Evolutionary conservation across 495 filamentous ascomycete genomes (phyloP), one percentile per base, ranked within the genome.

Genomic region (Venustampulla echinocandica): DNA sequence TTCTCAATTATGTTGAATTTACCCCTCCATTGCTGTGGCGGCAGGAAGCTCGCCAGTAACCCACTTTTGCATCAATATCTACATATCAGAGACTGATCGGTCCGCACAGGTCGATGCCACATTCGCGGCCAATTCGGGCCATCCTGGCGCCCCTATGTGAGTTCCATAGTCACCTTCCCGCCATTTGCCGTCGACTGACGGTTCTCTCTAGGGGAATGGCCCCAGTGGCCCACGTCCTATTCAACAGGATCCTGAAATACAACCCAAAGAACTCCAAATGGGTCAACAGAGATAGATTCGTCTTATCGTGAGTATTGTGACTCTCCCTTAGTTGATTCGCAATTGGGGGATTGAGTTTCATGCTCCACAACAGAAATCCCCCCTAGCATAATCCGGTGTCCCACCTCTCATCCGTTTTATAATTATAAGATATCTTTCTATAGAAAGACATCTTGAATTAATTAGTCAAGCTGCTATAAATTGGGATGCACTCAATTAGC

Each of bases 241-340:
- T 87, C 74, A 94, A 94, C 78, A 90, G 87, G 68, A 89, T 95
- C 78, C 89, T 99, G 92, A 92, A 68, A 61, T 99, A 96, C 77
- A 99, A 99, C 82, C 92, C 92, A 52, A 89, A 95, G 80, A 96
- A 94, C 77, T 88, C 93, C 45, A 75, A 90, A 50, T 99, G 89
- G 90, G 61, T 85, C 56, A 97, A 97, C 77, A 82, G 92, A 47
- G 92, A 99, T 75, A 80, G 92, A 69, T 99, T 99, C 64, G 87
- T 99, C 36, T 87, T 99, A 64, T 99, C 92, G 92, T 96, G 77
- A 76, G 90, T 86, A 14, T 24, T 10, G 28, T 20, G 11, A 39
- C 15, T 14, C 32, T 15, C 41, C 15, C n/a, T n/a, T n/a, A n/a
- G n/a, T n/a, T n/a, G n/a, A n/a, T n/a, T n/a, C n/a, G n/a, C n/a